Percentiles rank a stretch among this genome's conserved stretches.
Conservation (phyloP, 371 early-diverging fungal species). For the Apophysomyces ossiformis region DNA sequence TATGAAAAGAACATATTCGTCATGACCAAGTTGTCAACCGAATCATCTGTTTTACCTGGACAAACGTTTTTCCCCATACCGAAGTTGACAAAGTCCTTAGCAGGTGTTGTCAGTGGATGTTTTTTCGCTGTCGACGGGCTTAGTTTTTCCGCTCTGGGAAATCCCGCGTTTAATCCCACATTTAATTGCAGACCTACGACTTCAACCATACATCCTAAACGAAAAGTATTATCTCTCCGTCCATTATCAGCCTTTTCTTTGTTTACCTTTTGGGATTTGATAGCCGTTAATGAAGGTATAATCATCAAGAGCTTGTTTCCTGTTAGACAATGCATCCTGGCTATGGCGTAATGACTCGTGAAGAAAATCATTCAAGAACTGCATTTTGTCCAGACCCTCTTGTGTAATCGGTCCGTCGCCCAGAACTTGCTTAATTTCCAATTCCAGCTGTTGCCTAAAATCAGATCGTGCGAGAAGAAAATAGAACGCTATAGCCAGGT, state of each 20-base stretch:
- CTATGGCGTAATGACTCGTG: too few relatives aligned
- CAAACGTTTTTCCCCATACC: constrained; percentile 44
- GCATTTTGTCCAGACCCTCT: constrained; percentile 38
- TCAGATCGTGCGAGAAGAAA: constrained; percentile 46
- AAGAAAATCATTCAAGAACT: constrained; percentile 19
- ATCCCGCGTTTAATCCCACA: too few relatives aligned
- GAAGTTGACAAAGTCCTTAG: constrained; percentile 36
- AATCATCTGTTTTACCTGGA: constrained; percentile 12
- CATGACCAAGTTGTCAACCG: too few relatives aligned
- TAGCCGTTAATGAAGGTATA: constrained; percentile 47
- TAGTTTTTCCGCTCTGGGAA: not conserved
- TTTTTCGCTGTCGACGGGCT: too few relatives aligned
- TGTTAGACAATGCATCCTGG: too few relatives aligned
- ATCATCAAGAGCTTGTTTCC: constrained; percentile 12
- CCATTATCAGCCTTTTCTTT: too few relatives aligned
- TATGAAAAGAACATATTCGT: constrained; percentile 1
- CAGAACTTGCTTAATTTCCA: constrained; percentile 34
- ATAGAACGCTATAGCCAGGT: constrained; percentile 29
- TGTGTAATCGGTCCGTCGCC: constrained; percentile 30
- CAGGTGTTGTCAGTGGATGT: constrained; percentile 7
- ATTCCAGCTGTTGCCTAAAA: constrained; percentile 19
- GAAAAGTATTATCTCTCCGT: too few relatives aligned
- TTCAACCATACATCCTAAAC: too few relatives aligned
- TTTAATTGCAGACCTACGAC: too few relatives aligned
- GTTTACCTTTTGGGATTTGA: constrained; percentile 36